Base-by-base conservation (phyloP, 371 early-diverging fungal species). In the Zopfochytrium polystomum region DNA sequence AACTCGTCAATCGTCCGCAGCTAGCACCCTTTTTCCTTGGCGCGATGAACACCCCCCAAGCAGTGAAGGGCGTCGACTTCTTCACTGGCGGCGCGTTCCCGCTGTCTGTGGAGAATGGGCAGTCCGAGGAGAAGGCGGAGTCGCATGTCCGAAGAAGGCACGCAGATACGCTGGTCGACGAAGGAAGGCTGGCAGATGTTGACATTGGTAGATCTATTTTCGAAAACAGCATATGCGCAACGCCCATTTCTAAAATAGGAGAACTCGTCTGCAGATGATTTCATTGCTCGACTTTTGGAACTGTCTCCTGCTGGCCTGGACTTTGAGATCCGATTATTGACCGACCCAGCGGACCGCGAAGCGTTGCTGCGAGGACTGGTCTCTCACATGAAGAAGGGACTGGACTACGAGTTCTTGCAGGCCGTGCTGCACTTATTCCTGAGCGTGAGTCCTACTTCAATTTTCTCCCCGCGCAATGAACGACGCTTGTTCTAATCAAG, bases 251-350 rank as follows among this genome's bases (percentile, higher is more conserved):
- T 33, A 31, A 18, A 27, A 7, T 27, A 30, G 18, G 11, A 29
- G 42, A 5, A 23, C 35, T 31, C 13, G 13, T 47, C 45, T 45
- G 29, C 47, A 56, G 27, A 30, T 44, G 63, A 58, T 22, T 55
- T 35, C 34, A n/a, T 63, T 15, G 44, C 45, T 13, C 20, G 27
- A 3, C 48, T 63, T 3, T 25, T 51, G 11, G 25, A 52, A 11
- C 77, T 93, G 58, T 82, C 84, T 35, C 93, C 95, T 1, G 83
- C 96, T 2, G 85, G 85, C 0, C 78, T 92, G 51, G 95, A 96
- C 67, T 73, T 92, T 13, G 93, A 93, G 63, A 74, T 96, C 51
- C 81, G 93, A 11, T 22, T 60, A 9, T 29, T 60, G 15, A 1
- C 35, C 11, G 23, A 22, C 11, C 34, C 25, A 13, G 18, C 32